These are phyloP conservation scores for Phytophthora boehmeriae DNA, from an alignment of 352 stramenopile genomes.

Conservation along the genomic window DNA sequence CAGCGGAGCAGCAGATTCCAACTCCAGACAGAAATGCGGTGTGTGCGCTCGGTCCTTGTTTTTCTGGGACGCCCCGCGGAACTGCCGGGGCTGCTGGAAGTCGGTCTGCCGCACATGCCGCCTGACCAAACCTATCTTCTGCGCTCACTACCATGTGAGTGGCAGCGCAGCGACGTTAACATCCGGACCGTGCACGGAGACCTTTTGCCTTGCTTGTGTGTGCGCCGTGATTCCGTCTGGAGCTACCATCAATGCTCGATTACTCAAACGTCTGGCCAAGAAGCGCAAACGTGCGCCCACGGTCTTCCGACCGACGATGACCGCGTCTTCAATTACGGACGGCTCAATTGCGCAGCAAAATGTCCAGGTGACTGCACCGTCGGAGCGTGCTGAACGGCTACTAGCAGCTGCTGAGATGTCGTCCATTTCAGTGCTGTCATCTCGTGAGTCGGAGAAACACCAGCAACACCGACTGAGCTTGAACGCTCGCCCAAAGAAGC, in stretches of 20 bases:
- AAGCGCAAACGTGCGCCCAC: conserved; percentile 48
- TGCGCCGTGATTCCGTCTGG: conserved; percentile 67
- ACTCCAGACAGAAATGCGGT: conserved; percentile 40
- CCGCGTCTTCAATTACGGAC: conserved; percentile 37
- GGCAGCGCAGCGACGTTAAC: conserved; percentile 16
- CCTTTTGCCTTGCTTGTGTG: conserved; percentile 77
- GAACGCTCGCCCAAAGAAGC: conserved; percentile 38
- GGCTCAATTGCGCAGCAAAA: conserved; percentile 29
- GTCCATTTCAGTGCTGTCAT: conserved; percentile 75
- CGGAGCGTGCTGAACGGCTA: conserved; percentile 25
- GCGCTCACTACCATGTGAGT: conserved; percentile 57
- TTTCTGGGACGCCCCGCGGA: conserved; percentile 67
- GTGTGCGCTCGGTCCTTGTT: conserved; percentile 64
- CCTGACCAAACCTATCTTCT: conserved; percentile 79
- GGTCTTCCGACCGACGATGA: conserved; percentile 44
- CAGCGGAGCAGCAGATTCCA: conserved; percentile 1
- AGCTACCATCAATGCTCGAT: conserved; percentile 67
- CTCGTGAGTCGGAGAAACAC: conserved; percentile 71
- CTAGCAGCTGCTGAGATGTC: conserved; percentile 43
- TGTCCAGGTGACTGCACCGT: conserved; percentile 1
- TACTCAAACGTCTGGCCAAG: conserved; percentile 71
- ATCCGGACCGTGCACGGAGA: conserved; percentile 65
- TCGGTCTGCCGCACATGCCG: conserved; percentile 68
- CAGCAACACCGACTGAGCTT: conserved; percentile 68
- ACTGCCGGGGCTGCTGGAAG: conserved; percentile 71